These are phyloP conservation scores for Zoysia japonica DNA, from an alignment of 176 grass and related monocot genomes.

Conservation along the genomic window DNA sequence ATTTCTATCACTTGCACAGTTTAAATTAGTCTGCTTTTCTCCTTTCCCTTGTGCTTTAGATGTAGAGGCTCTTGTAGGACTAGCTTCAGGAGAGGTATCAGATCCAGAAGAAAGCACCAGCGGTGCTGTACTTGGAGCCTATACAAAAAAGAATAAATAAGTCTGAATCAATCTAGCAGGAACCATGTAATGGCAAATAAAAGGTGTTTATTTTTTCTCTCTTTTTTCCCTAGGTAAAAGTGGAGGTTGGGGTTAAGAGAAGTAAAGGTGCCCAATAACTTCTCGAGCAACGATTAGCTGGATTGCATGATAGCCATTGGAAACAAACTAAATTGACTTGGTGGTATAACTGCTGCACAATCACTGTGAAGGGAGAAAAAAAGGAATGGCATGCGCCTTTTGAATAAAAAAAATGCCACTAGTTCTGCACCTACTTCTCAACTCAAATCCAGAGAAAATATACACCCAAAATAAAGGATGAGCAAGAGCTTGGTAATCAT, in stretches of 20 bases:
- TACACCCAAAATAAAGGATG: background rate
- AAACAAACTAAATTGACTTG: background rate
- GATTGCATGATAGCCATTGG: background rate
- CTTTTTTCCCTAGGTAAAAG: background rate
- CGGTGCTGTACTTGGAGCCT: constrained; percentile 53
- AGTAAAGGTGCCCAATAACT: background rate
- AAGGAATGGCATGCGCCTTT: background rate
- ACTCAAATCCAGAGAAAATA: background rate
- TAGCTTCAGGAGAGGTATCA: constrained; percentile 56
- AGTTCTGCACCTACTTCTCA: background rate
- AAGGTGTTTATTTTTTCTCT: background rate
- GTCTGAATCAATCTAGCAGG: background rate
- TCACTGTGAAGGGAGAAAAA: background rate
- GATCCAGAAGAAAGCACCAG: constrained; percentile 74
- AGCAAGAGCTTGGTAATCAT: background rate
- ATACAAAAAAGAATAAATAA: constrained; percentile 11
- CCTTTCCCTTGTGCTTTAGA: constrained; percentile 32
- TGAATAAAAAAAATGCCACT: background rate
- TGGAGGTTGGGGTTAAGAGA: background rate
- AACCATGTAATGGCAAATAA: background rate
- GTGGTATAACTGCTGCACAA: background rate
- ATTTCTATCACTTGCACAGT: constrained; percentile 45
- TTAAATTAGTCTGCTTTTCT: constrained; percentile 22
- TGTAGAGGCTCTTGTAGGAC: constrained; percentile 42
- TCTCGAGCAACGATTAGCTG: background rate